Base-by-base conservation (phyloP, 768 basidiomycete species). In the Termitomyces sp. region DNA sequence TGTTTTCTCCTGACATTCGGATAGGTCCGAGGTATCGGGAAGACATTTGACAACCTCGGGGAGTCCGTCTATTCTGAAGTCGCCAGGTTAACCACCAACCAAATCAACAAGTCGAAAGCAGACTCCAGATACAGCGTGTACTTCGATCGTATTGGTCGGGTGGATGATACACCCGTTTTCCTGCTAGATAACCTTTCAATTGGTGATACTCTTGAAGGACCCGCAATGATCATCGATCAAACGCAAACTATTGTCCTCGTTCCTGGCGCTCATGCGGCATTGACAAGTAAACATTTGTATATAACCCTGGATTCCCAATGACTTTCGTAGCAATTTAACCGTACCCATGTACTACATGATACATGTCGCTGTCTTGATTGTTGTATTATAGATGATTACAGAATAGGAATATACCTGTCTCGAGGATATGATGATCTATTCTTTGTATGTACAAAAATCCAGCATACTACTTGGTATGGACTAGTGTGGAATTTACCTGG, bases 191-290 rank as follows among this genome's bases (percentile, higher is more conserved):
- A 76, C 14, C 72, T 98, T 57, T 76, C 74, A 0, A 74, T 86
- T 13, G 95, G 94, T 3, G 88, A 93, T 56, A 75, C 78, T 40
- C 76, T 96, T 27, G 72, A 81, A 44, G 96, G 95, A 8, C 95
- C 96, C 9, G 93, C 94, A 36, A 88, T 98, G 83, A 88, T 98
- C 60, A 91, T 97, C 65, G 95, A 98, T 71, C 79, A 92, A 63
- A 98, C 95, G 22, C 96, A 97, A 76, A 97, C 95, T 24, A 92
- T 98, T 59, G 89, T 98, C 33, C 72, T 98, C 4, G 84, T 93
- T 22, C 89, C 92, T 0, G 84, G 80, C 16, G 84, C 89, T 50
- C 82, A 71, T 67, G 89, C 84, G 20, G 74, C 88, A 8, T 67
- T 92, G 56, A 82, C 86, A 48, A 86, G 83, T 56, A 87, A 84